Base-by-base conservation (phyloP, 2,329 filamentous ascomycete species). In the Alternaria triticina region DNA sequence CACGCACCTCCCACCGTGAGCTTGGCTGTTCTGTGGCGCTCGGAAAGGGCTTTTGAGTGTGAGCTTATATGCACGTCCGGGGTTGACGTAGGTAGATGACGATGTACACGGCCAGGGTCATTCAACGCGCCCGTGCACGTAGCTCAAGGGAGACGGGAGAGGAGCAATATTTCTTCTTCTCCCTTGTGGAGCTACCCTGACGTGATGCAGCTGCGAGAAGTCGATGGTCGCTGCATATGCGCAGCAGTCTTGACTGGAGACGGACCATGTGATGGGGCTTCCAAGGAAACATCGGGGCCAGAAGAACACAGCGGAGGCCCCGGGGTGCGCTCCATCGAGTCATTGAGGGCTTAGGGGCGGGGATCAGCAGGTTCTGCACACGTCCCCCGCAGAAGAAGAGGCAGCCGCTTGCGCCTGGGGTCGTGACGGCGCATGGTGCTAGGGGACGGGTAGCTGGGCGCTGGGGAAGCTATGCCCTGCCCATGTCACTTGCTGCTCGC, bases 41-140 rank as follows among this genome's bases (percentile, higher is more conserved):
- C 30, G 71, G 71, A 59, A 65, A 70, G 65, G 72, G 74, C 75
- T 74, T 69, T 52, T 66, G 49, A 57, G 57, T 58, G 70, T 40
- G 67, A 72, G 74, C 71, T 77, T 76, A 72, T 69, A 66, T 73
- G 54, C 66, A 73, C 69, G 60, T 61, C 70, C 61, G 51, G 64
- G 64, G 40, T 50, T 54, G 65, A 58, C 36, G 54, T 59, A 65
- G 64, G 57, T 61, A 72, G 62, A 77, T 75, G 74, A 77, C 66
- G 72, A 74, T 76, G 69, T 65, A 62, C 69, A 66, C 30, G 47
- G 51, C 30, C 6, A 11, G 30, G 28, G 13, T 23, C 15, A 25
- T 52, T 25, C 44, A 40, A 17, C 44, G 47, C 27, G 56, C 23
- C 49, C 44, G 44, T 36, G 51, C 46, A 33, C 62, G 56, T 40